phyloP scores from a whole-genome alignment of 306 rosid species.

The Carpinus fangiana region DNA sequence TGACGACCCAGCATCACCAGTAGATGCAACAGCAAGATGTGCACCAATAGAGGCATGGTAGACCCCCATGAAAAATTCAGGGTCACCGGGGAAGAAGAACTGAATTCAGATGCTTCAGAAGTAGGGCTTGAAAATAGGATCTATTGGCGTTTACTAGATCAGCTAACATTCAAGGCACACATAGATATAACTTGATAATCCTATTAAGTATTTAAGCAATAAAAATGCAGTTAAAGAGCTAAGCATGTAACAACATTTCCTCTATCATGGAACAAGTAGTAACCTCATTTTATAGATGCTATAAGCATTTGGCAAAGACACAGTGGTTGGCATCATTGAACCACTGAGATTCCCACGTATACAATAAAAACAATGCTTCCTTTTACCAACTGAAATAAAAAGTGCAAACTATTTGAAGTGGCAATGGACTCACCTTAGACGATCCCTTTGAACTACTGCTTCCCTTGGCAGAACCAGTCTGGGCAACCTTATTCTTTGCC shows the following conservation, averaged over 20 bases:
- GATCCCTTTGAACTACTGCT: conserved; percentile 58
- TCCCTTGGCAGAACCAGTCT: conserved; percentile 75
- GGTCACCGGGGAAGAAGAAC: no score
- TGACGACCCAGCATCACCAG: no score
- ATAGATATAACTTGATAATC: neutral
- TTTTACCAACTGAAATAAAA: neutral
- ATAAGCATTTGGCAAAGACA: neutral
- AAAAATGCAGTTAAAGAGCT: neutral
- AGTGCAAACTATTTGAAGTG: conserved; percentile 10
- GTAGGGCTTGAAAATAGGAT: no score
- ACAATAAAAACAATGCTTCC: neutral
- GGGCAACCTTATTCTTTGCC: conserved; percentile 62
- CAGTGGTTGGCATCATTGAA: neutral
- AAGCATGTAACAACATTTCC: neutral
- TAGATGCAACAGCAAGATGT: no score
- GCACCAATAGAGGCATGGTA: no score
- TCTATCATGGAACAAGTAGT: neutral
- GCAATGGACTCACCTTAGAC: conserved; percentile 66
- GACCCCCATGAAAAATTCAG: no score
- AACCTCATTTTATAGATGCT: neutral
- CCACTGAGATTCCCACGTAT: neutral
- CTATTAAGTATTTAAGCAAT: neutral
- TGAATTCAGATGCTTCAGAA: no score
- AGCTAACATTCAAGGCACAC: neutral
- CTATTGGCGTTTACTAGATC: neutral